Evolutionary conservation across 1,139 yeast species (phyloP).

Genomic region (Kodamaea sp.): DNA sequence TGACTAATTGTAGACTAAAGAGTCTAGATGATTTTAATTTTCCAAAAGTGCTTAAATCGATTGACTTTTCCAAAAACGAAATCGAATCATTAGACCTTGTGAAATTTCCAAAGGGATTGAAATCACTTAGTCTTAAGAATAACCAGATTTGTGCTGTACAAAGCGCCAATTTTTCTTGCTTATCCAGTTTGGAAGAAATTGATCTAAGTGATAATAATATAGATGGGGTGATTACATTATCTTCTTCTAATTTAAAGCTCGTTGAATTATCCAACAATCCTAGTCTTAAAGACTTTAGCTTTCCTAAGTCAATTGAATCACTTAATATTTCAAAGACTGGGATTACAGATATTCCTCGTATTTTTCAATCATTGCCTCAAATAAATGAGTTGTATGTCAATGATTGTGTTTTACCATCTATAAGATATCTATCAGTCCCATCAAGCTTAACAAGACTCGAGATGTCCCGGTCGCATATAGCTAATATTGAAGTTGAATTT

Average conservation of each 20-base stretch:
- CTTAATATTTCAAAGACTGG: conserved; percentile 5
- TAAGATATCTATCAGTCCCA: conserved; percentile 2
- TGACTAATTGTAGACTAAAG: conserved; percentile 8
- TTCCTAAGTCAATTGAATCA: not conserved
- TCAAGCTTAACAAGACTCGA: conserved; percentile 2
- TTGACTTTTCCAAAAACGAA: conserved; percentile 8
- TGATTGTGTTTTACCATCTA: conserved; percentile 2
- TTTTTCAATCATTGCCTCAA: not conserved
- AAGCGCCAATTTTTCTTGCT: conserved; percentile 1
- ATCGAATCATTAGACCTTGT: conserved; percentile 4
- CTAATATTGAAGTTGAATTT: conserved; percentile 3
- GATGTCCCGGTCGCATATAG: conserved; percentile 5
- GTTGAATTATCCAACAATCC: conserved; percentile 3
- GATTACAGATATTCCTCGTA: not conserved
- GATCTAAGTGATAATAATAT: conserved; percentile 7
- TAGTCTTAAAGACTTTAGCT: not conserved
- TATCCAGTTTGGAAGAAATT: conserved; percentile 2
- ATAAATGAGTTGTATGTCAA: conserved; percentile 2
- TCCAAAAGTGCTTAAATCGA: conserved; percentile 3
- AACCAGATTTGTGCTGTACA: conserved; percentile 3
- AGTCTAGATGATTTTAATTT: conserved; percentile 6
- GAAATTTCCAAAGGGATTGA: conserved; percentile 2
- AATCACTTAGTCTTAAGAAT: conserved; percentile 3
- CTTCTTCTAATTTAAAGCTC: not conserved
- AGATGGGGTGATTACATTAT: not conserved